Evolutionary conservation across 2,329 filamentous ascomycete species (phyloP), one percentile per base, ranked within the genome.

Genomic region (Beauveria brongniartii): DNA sequence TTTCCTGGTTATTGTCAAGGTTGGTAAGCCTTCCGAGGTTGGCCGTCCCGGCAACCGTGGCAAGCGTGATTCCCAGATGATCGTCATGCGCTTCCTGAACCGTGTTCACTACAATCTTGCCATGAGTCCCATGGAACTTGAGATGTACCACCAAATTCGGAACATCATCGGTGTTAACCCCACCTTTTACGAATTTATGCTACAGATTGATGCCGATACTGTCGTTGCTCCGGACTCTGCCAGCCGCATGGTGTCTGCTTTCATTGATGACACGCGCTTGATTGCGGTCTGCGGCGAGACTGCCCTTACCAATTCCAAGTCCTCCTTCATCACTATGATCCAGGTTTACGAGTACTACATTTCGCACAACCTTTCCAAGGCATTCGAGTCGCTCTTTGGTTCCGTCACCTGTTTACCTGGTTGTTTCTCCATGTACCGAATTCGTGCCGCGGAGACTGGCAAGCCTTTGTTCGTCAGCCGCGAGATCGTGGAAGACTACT

Each of bases 281-380:
- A 93, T 97, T 69, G 94, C 89, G 60, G 85, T 94, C 54, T 99
- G 94, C 70, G 94, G 94, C 76, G 94, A 99, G 76, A 99, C 94
- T 0, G 89, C 89, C 18, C 81, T 99, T 53, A 92, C 88, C 64
- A 99, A 99, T 71, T 90, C 92, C 63, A 97, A 97, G 74, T 83
- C 89, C 7, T 97, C 93, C 1, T 91, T 95, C 70, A 86, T 96
- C 67, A 99, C 94, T 56, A 97, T 97, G 93, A 99, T 99, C 73
- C 94, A 99, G 76, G 93, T 99, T 40, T 99, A 97, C 80, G 93
- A 99, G 76, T 99, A 99, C 82, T 99, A 92, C 79, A 99, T 99
- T 70, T 97, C 93, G 56, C 93, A 99, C 80, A 96, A 97, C 73
- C 77, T 99, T 67, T 88, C 90, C 67, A 97, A 99, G 78, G 94